phyloP scores from a whole-genome alignment of 176 grass and related monocot species.

The Oryza longistaminata region DNA sequence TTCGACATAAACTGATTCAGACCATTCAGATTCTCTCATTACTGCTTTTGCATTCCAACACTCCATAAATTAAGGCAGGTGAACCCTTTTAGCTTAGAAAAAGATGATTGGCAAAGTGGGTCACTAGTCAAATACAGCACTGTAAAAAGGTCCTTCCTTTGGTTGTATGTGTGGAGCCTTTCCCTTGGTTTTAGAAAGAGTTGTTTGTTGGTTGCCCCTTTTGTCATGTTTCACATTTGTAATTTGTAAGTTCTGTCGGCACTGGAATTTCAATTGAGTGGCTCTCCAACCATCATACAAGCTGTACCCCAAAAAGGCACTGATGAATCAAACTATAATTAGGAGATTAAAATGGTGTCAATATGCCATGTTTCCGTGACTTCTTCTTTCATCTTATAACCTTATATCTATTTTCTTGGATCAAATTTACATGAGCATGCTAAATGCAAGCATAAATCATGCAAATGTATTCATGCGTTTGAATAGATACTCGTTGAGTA shows the following conservation, averaged over 20 bases:
- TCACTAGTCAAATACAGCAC: slow-evolving; percentile 67
- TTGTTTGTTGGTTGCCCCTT: slow-evolving; percentile 51
- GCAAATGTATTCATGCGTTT: background rate
- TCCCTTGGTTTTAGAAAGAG: slow-evolving; percentile 60
- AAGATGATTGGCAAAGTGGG: slow-evolving; percentile 43
- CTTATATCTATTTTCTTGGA: background rate
- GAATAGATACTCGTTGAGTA: background rate
- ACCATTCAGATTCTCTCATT: slow-evolving; percentile 44
- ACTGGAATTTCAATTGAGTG: slow-evolving; percentile 29
- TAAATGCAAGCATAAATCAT: background rate
- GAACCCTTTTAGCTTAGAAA: slow-evolving; percentile 40
- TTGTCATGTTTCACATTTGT: slow-evolving; percentile 45
- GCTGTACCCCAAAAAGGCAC: slow-evolving; percentile 15
- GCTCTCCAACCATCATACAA: slow-evolving; percentile 31
- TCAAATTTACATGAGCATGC: slow-evolving; percentile 7
- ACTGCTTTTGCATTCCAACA: slow-evolving; percentile 33
- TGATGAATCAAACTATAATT: background rate
- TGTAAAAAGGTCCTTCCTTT: slow-evolving; percentile 58
- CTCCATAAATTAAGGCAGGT: slow-evolving; percentile 46
- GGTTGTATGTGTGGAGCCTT: slow-evolving; percentile 42
- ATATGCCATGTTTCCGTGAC: background rate
- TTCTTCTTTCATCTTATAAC: slow-evolving; percentile 1
- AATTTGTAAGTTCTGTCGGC: slow-evolving; percentile 46
- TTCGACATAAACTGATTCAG: slow-evolving; percentile 41
- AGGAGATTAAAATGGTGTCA: background rate